Conservation (phyloP, 768 basidiomycete species). For the Suillus brevipes region DNA sequence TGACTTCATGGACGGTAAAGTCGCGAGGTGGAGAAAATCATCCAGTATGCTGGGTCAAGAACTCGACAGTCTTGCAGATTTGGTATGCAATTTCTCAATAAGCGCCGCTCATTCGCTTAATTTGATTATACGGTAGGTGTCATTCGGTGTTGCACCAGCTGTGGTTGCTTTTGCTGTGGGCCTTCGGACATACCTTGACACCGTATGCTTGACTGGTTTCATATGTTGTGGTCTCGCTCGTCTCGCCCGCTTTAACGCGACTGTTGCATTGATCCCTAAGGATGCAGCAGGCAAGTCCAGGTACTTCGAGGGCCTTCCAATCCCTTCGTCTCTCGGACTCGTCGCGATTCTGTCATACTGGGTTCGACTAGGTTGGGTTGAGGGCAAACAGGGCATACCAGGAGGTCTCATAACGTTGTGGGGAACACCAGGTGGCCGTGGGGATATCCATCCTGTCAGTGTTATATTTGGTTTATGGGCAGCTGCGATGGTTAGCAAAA, state of each 20-base stretch:
- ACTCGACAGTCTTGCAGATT: conserved; percentile 93
- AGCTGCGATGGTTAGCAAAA: conserved; percentile 98
- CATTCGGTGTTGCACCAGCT: conserved; percentile 97
- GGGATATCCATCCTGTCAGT: conserved; percentile 83
- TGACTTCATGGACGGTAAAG: conserved; percentile 97
- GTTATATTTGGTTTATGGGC: conserved; percentile 86
- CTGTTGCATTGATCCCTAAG: conserved; percentile 91
- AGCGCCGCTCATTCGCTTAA: conserved; percentile 7
- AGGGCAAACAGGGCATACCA: conserved; percentile 73
- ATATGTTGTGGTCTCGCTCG: conserved; percentile 96
- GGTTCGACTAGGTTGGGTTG: conserved; percentile 84
- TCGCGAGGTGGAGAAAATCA: conserved; percentile 95
- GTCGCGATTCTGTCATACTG: conserved; percentile 81
- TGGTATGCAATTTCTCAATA: conserved; percentile 51
- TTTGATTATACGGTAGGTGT: conserved; percentile 58
- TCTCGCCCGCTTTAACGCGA: conserved; percentile 97
- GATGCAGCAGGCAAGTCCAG: conserved; percentile 82
- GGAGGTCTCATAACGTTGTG: conserved; percentile 73
- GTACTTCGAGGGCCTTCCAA: conserved; percentile 98
- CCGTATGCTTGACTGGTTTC: conserved; percentile 81
- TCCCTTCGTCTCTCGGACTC: conserved; percentile 84
- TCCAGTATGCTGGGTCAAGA: conserved; percentile 97
- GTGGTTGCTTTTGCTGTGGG: conserved; percentile 89
- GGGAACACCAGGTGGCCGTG: conserved; percentile 68
- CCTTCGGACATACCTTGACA: conserved; percentile 89